Evolutionary conservation across 345 rosid genomes (phyloP).

Genomic region (Sisymbrium altissimum): DNA sequence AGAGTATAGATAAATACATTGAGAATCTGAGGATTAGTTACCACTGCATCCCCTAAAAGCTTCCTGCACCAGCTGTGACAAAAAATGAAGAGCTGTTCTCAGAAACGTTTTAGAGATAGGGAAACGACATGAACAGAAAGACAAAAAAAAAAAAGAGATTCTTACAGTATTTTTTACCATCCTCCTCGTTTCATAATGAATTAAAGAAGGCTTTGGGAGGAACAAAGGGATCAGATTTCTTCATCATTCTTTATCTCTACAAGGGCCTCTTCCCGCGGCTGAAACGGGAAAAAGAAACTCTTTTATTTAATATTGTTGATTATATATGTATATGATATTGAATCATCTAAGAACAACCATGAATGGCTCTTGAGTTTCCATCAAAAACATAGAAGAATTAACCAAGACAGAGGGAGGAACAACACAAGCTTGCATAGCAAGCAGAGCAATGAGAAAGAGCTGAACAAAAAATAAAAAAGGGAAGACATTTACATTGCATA

Average conservation of each 20-base stretch:
- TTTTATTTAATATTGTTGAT: neutral
- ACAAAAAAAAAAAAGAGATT: neutral
- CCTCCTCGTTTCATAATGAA: neutral
- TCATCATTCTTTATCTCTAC: neutral
- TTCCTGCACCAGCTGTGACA: neutral
- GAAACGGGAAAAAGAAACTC: neutral
- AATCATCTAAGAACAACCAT: neutral
- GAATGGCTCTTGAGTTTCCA: neutral
- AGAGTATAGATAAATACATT: neutral
- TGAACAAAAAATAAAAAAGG: neutral
- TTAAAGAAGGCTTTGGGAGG: neutral
- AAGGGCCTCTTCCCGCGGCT: neutral
- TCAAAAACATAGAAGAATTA: constrained; percentile 3
- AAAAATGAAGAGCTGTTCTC: neutral
- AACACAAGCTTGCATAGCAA: constrained; percentile 19
- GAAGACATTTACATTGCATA: constrained; percentile 26
- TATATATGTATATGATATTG: neutral
- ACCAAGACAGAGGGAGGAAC: neutral
- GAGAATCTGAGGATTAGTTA: neutral
- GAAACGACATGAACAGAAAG: neutral
- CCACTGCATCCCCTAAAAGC: neutral
- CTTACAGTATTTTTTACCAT: neutral
- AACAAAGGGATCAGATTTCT: neutral
- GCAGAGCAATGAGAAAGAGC: constrained; percentile 10
- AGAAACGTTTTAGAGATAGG: neutral